Percentiles rank a stretch among this genome's conserved stretches.
Evolutionary conservation across 2,329 filamentous ascomycete genomes (phyloP).

Genomic region (Stenocarpella maydis): DNA sequence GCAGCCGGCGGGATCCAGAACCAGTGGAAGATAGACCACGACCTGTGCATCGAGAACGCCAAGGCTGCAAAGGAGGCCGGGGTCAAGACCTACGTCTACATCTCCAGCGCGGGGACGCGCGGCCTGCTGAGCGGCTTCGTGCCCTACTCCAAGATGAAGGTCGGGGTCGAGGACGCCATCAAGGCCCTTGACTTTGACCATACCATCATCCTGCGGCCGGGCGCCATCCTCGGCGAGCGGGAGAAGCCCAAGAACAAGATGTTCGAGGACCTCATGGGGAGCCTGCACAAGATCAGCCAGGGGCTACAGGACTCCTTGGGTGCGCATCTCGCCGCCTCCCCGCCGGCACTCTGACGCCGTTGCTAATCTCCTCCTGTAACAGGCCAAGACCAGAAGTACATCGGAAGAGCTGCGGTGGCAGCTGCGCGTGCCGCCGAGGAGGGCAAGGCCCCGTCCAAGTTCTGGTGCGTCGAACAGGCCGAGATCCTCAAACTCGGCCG

Average conservation of each 20-base stretch:
- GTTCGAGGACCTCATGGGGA: constrained; percentile 62
- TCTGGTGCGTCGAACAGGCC: constrained; percentile 64
- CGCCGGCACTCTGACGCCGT: not conserved
- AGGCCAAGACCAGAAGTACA: constrained; percentile 79
- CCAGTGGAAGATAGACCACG: constrained; percentile 89
- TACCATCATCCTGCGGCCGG: constrained; percentile 77
- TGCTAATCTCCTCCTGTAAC: constrained; percentile 13
- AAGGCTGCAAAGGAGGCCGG: constrained; percentile 77
- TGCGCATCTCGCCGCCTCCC: not conserved
- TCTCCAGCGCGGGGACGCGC: constrained; percentile 66
- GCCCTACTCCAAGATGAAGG: constrained; percentile 77
- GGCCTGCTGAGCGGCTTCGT: constrained; percentile 52
- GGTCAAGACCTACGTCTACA: constrained; percentile 77
- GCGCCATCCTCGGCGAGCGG: constrained; percentile 76
- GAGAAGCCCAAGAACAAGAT: constrained; percentile 65
- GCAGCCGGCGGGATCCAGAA: constrained; percentile 78
- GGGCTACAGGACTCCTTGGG: constrained; percentile 67
- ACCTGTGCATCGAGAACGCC: constrained; percentile 83
- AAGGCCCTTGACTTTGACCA: constrained; percentile 77
- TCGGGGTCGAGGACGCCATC: constrained; percentile 82
- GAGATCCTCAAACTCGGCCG: constrained; percentile 76
- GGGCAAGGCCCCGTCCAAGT: constrained; percentile 66
- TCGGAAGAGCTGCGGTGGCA: constrained; percentile 71
- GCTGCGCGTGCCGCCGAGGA: constrained; percentile 66
- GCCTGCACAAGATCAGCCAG: constrained; percentile 61